Conservation (phyloP, 306 rosid genomes). For the Castanea sativa region DNA sequence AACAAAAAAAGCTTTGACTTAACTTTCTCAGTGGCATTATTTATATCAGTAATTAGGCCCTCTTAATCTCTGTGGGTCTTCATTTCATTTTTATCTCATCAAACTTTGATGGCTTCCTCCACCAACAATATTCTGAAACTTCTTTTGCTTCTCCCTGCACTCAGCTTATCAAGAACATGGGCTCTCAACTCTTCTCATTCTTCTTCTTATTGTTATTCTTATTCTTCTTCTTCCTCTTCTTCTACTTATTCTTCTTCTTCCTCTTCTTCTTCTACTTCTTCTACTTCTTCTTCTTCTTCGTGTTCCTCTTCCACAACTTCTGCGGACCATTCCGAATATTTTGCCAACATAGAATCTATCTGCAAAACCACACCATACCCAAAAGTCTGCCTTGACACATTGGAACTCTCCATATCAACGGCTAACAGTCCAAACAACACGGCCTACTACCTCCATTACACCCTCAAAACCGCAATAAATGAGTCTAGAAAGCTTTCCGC, state of each 20-base stretch:
- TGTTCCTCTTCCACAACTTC: constrained; percentile 22
- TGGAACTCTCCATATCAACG: constrained; percentile 54
- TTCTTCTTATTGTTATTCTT: too few relatives aligned
- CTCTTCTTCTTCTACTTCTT: constrained; percentile 21
- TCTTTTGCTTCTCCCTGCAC: constrained; percentile 32
- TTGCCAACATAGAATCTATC: constrained; percentile 46
- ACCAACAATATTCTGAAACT: constrained; percentile 15
- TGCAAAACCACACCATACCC: constrained; percentile 58
- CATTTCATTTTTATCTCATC: background rate
- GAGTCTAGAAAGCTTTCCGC: constrained; percentile 59
- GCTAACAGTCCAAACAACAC: constrained; percentile 57
- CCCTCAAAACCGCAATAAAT: constrained; percentile 53
- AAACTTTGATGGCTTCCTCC: constrained; percentile 48
- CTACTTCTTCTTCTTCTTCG: too few relatives aligned
- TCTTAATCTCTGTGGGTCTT: background rate
- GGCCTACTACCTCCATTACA: constrained; percentile 43
- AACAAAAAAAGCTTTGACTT: too few relatives aligned
- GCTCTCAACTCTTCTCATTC: constrained; percentile 4
- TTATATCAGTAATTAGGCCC: background rate
- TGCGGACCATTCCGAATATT: constrained; percentile 14
- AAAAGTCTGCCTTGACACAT: constrained; percentile 47
- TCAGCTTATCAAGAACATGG: constrained; percentile 15
- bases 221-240: constrained; percentile 31
- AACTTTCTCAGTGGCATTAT: background rate
- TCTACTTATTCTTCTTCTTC: constrained; percentile 17